These are phyloP conservation scores for Raphanus hybrid DNA, from an alignment of 441 rosid genomes.

Conservation along the genomic window DNA sequence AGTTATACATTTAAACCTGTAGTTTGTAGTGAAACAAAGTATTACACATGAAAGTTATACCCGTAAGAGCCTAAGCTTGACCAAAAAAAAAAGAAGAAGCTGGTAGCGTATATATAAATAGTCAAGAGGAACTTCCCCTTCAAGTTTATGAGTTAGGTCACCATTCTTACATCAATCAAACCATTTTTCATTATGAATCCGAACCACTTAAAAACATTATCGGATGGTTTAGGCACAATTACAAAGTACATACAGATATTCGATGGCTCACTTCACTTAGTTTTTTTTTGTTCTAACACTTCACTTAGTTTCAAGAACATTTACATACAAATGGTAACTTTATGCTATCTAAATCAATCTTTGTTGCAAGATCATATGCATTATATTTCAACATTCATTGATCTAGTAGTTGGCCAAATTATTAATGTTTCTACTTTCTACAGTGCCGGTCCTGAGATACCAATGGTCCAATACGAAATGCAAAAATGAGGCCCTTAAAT, in stretches of 20 bases:
- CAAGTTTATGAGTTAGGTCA: not conserved
- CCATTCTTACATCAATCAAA: not conserved
- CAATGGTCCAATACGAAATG: no score
- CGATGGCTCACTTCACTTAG: not conserved
- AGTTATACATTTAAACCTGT: no score
- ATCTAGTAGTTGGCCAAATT: constrained; percentile 1
- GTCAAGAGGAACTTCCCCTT: not conserved
- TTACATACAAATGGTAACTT: not conserved
- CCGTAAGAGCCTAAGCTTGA: not conserved
- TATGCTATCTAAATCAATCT: not conserved
- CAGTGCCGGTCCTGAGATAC: no score
- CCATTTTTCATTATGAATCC: not conserved
- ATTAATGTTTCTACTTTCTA: not conserved
- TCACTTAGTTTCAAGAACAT: not conserved
- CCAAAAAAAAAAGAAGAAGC: not conserved
- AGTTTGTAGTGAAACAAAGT: not conserved
- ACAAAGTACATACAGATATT: not conserved
- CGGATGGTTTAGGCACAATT: not conserved
- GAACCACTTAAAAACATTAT: constrained; percentile 12
- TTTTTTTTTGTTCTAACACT: not conserved
- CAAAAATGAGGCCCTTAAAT: no score
- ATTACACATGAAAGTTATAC: not conserved
- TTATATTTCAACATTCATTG: not conserved
- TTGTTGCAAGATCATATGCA: constrained; percentile 6
- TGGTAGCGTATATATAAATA: not conserved